Conservation (phyloP, 2,329 filamentous ascomycete genomes). For the Tolypocladium ophioglossoides region DNA sequence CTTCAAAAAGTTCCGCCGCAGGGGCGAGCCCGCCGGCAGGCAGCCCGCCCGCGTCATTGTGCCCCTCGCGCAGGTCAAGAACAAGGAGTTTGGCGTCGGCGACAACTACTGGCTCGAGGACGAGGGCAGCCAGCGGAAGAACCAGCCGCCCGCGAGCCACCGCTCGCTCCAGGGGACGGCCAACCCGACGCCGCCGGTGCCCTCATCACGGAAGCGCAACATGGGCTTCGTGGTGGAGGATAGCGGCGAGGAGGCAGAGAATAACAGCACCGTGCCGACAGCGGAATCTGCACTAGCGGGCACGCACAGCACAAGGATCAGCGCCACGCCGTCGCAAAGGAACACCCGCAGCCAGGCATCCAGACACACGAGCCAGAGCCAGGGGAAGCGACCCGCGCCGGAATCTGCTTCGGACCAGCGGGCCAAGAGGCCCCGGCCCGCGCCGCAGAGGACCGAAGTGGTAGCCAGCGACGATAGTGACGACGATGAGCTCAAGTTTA, state of each 20-base stretch:
- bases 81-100: slow-evolving; percentile 62
- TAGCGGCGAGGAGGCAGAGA: slow-evolving; percentile 23
- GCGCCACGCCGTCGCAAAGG: slow-evolving; percentile 17
- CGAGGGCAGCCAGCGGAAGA: slow-evolving; percentile 21
- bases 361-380: slow-evolving; percentile 10
- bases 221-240: slow-evolving; percentile 21
- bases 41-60: slow-evolving; percentile 50
- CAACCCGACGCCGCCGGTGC: slow-evolving; percentile 2
- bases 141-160: slow-evolving; percentile 10
- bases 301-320: slow-evolving; percentile 11
- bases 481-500: slow-evolving; percentile 46
- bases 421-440: slow-evolving; percentile 20
- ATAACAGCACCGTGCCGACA: slow-evolving; percentile 4
- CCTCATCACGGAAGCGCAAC: slow-evolving; percentile 9
- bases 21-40: slow-evolving; percentile 37
- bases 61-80: slow-evolving; percentile 57
- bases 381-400: slow-evolving; percentile 23
- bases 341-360: slow-evolving; percentile 16
- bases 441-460: slow-evolving; percentile 22
- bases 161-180: slow-evolving; percentile 5
- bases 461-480: slow-evolving; percentile 36
- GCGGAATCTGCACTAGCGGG: slow-evolving; percentile 7
- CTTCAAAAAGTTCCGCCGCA: slow-evolving; percentile 76
- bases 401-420: slow-evolving; percentile 17
- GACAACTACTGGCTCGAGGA: slow-evolving; percentile 67